Percentiles rank a stretch among this genome's conserved stretches.
Evolutionary conservation across 805 yeast genomes (phyloP).

Genomic region (Ogataea siamensis): DNA sequence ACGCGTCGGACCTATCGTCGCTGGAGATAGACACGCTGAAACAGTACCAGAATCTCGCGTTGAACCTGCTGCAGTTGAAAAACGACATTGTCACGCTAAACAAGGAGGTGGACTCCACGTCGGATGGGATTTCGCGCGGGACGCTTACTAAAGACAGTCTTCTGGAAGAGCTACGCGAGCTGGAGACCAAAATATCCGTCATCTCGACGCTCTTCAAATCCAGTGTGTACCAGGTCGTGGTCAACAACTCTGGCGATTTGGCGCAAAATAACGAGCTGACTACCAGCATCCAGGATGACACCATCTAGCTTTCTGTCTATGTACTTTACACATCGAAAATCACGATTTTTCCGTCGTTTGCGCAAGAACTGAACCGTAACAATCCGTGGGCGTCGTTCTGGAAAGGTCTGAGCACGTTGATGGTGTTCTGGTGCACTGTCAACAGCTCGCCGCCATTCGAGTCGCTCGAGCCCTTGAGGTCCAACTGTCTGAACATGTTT

Average conservation of each 20-base stretch:
- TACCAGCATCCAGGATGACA: constrained; percentile 18
- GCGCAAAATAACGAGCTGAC: constrained; percentile 16
- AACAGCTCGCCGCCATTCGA: constrained; percentile 48
- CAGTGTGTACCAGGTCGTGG: constrained; percentile 30
- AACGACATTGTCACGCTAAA: constrained; percentile 25
- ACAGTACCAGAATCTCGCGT: constrained; percentile 39
- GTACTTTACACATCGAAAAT: constrained; percentile 49
- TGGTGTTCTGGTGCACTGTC: constrained; percentile 90
- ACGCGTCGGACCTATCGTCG: constrained; percentile 31
- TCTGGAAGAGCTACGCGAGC: constrained; percentile 21
- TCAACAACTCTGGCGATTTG: constrained; percentile 17
- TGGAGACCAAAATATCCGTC: constrained; percentile 29
- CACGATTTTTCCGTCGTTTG: constrained; percentile 90
- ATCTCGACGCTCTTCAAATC: constrained; percentile 34
- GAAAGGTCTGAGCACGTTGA: constrained; percentile 60
- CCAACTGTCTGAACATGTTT: constrained; percentile 93
- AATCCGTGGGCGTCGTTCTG: constrained; percentile 48
- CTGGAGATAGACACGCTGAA: constrained; percentile 37
- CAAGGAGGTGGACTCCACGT: constrained; percentile 26
- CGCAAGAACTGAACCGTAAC: constrained; percentile 67
- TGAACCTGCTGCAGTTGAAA: constrained; percentile 29
- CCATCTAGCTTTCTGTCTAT: constrained; percentile 11
- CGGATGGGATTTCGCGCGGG: constrained; percentile 20
- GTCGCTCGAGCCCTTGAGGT: constrained; percentile 78
- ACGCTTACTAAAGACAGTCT: constrained; percentile 22